Evolutionary conservation across 495 filamentous ascomycete species (phyloP).

Genomic region (Podospora sp.): DNA sequence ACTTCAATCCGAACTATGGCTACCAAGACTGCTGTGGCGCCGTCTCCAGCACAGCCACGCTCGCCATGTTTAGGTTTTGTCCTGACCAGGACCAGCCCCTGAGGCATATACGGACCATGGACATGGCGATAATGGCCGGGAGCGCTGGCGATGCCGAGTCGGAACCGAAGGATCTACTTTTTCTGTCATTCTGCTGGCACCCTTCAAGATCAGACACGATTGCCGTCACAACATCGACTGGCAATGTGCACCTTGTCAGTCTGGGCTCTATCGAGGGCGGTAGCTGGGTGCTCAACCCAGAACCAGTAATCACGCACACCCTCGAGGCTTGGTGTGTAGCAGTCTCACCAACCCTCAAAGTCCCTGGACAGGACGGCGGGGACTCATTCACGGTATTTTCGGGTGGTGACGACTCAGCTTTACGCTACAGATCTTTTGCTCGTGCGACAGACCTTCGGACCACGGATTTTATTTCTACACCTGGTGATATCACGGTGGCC

Average conservation of each 20-base stretch:
- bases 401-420: constrained; percentile 68
- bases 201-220: constrained; percentile 52
- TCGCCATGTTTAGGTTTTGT: constrained; percentile 63
- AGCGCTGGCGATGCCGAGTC: constrained; percentile 34
- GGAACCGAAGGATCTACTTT: constrained; percentile 55
- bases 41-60: constrained; percentile 70
- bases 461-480: constrained; percentile 36
- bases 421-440: constrained; percentile 40
- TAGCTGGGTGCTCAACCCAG: constrained; percentile 26
- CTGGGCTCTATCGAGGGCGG: constrained; percentile 32
- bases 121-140: constrained; percentile 26
- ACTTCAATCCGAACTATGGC: constrained; percentile 64
- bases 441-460: constrained; percentile 18
- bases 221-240: constrained; percentile 71
- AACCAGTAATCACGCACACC: constrained; percentile 44
- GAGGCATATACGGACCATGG: constrained; percentile 37
- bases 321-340: constrained; percentile 71
- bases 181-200: constrained; percentile 73
- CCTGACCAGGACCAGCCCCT: constrained; percentile 32
- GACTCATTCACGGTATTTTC: constrained; percentile 52
- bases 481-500: constrained; percentile 41
- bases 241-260: constrained; percentile 56
- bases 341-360: constrained; percentile 43
- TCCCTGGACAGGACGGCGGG: neutral
- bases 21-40: constrained; percentile 61